Conservation (phyloP, 177 flowering plant species). For the Telopea speciosissima region DNA sequence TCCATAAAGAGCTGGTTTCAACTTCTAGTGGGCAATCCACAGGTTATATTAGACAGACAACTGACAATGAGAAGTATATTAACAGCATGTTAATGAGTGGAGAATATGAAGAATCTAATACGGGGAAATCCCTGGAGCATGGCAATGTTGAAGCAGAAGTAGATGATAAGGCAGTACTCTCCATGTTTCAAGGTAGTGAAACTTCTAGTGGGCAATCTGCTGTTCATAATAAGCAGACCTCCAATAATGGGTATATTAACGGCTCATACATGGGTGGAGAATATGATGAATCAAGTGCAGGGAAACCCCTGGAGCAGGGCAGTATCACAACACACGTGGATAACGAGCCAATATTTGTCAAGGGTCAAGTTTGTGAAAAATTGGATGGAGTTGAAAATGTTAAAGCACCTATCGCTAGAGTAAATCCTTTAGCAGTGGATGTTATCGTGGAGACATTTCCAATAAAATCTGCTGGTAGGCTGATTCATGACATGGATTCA, state of each 20-base stretch:
- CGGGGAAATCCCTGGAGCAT: conserved; percentile 2
- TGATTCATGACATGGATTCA: conserved; percentile 10
- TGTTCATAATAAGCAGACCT: no score
- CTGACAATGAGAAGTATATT: conserved; percentile 17
- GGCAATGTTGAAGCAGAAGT: neutral
- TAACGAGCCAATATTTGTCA: neutral
- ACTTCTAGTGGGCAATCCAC: conserved; percentile 13
- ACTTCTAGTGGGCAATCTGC: no score
- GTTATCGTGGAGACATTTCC: conserved; percentile 68
- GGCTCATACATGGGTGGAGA: conserved; percentile 2
- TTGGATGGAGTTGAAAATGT: conserved; percentile 12
- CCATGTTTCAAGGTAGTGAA: conserved; percentile 7
- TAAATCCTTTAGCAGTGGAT: conserved; percentile 16
- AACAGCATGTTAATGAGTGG: conserved; percentile 16
- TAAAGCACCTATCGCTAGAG: conserved; percentile 7
- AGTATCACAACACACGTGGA: neutral
- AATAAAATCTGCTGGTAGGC: conserved; percentile 22
- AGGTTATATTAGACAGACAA: conserved; percentile 16
- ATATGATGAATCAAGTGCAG: neutral
- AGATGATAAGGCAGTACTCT: neutral
- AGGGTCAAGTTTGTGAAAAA: conserved; percentile 7
- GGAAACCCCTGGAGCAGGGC: conserved; percentile 2
- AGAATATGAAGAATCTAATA: conserved; percentile 8
- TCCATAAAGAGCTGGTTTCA: conserved; percentile 16
- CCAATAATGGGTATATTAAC: no score